Conservation (phyloP, 2,329 filamentous ascomycete species). For the Mycosphaerella sp. region DNA sequence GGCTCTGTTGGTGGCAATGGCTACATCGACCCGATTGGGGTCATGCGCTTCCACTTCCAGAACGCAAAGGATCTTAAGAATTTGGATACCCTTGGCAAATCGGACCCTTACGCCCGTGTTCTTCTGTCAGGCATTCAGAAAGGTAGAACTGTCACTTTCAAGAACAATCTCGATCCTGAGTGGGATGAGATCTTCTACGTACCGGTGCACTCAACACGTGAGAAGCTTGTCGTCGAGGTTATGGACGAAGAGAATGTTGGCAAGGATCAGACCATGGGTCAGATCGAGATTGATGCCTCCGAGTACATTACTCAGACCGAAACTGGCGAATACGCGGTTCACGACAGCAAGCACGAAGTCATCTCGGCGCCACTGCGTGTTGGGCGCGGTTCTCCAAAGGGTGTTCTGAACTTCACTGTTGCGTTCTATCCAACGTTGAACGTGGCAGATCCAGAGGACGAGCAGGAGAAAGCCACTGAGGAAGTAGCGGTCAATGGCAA, state of each 20-base stretch:
- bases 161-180: conserved; percentile 89
- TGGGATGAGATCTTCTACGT: conserved; percentile 96
- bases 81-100: conserved; percentile 91
- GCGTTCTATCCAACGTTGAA: conserved; percentile 88
- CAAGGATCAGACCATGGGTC: conserved; percentile 81
- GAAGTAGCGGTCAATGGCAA: neutral
- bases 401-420: conserved; percentile 71
- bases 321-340: conserved; percentile 70
- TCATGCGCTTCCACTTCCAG: conserved; percentile 90
- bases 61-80: conserved; percentile 79
- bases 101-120: conserved; percentile 87
- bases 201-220: conserved; percentile 75
- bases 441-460: conserved; percentile 82
- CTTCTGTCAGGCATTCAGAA: conserved; percentile 86
- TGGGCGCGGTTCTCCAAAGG: conserved; percentile 69
- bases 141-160: conserved; percentile 87
- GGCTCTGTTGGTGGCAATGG: conserved; percentile 69
- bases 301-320: conserved; percentile 77
- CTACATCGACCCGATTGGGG: conserved; percentile 88
- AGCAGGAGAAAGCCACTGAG: conserved; percentile 47
- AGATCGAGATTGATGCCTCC: conserved; percentile 66
- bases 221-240: conserved; percentile 82
- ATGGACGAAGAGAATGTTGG: conserved; percentile 95
- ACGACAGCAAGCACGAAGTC: conserved; percentile 64
- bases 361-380: conserved; percentile 65